Evolutionary conservation across 768 basidiomycete species (phyloP), one percentile per base, ranked within the genome.

Genomic region (Tylopilus vinaceipallidus): DNA sequence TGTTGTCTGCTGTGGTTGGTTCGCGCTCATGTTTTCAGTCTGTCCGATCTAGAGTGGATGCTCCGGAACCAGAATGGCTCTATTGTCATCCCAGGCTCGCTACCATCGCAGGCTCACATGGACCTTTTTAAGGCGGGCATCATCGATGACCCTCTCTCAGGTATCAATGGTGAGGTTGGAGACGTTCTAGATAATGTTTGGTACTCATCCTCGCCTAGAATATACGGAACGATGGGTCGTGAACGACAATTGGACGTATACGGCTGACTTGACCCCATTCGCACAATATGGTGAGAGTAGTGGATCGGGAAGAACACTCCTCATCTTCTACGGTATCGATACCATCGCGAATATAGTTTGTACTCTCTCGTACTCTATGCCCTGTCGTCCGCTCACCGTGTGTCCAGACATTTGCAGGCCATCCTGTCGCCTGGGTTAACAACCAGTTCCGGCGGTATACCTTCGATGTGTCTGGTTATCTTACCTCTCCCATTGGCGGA

Each of bases 241-340:
- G 26, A 66, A 75, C 44, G 80, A 82, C 47, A 77, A 78, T 49
- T 83, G 82, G 80, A 80, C 78, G 0, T 81, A 81, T 53, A 80
- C 77, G 0, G 78, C 80, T 3, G 77, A 79, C 56, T 49, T 82
- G 30, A 58, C 73, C 2, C 77, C 80, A 7, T 71, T 80, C 49
- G 56, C 69, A 20, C 44, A 62, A 38, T 60, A 55, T 6, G n/a
- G 67, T 19, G 44, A 59, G 16, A 37, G 61, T 1, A 43, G 33
- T 22, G 32, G 55, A 29, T 55, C 59, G 8, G 58, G 70, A 22
- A 67, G 61, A 44, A 71, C 73, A 0, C 58, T 82, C 11, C 66
- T 81, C 12, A 71, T 82, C 5, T 80, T 81, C 57, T 76, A 81
- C 49, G 80, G 80, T 7, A 69, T 83, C 24, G 80, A 82, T 57